A percentile compares a stretch with the other conserved stretches of the same genome.
Evolutionary conservation across 192 early-diverging fungal species (phyloP).

Genomic region (Chytriomyces sp.): DNA sequence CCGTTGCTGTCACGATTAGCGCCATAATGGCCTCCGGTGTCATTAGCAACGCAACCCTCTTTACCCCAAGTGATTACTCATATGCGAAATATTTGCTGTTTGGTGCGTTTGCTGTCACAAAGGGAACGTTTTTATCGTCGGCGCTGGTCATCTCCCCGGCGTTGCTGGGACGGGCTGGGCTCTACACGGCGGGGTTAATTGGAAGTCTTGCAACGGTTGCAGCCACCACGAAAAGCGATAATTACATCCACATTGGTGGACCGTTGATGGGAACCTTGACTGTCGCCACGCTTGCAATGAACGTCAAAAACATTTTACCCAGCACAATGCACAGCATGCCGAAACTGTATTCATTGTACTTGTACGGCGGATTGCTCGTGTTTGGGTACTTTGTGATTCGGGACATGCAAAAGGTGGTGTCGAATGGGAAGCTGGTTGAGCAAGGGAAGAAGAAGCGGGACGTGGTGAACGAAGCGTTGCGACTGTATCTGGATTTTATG

Average conservation of each 20-base stretch:
- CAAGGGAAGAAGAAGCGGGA: conserved; percentile 7
- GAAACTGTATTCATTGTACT: background rate
- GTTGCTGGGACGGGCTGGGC: background rate
- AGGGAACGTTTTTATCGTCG: conserved; percentile 9
- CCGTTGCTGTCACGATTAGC: background rate
- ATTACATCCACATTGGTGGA: conserved; percentile 16
- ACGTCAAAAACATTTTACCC: background rate
- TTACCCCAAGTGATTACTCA: background rate
- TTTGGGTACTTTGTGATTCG: background rate
- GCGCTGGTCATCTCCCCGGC: background rate
- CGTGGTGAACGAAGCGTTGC: conserved; percentile 7
- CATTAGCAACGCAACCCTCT: background rate
- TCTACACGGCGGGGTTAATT: conserved; percentile 5
- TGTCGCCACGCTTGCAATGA: background rate
- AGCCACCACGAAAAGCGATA: background rate
- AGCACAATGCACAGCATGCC: background rate
- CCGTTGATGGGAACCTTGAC: conserved; percentile 7
- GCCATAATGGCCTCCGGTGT: background rate
- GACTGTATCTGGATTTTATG: conserved; percentile 12
- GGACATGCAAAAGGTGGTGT: conserved; percentile 2
- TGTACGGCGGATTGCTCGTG: background rate
- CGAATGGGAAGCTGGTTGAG: conserved; percentile 2
- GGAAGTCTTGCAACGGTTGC: background rate
- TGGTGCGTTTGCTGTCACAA: background rate
- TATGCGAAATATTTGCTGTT: conserved; percentile 5